Evolutionary conservation across 2,329 filamentous ascomycete species (phyloP).

Genomic region (Incumbomyces lentus): DNA sequence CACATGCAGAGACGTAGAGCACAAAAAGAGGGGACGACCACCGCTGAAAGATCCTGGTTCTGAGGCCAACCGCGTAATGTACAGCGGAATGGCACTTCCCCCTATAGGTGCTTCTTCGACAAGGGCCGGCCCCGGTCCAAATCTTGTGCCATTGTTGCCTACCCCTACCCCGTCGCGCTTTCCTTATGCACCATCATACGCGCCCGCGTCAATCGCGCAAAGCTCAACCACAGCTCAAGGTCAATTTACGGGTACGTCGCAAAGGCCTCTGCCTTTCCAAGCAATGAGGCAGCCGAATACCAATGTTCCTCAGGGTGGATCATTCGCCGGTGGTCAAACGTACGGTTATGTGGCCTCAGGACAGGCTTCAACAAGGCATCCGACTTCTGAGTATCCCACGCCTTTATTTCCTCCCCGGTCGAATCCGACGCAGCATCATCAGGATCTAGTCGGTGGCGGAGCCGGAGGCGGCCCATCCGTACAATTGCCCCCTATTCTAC

Average conservation of each 20-base stretch:
- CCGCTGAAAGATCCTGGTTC: constrained; percentile 22
- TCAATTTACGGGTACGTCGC: constrained; percentile 3
- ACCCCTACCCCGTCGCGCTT: not conserved
- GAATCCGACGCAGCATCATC: not conserved
- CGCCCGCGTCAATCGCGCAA: constrained; percentile 14
- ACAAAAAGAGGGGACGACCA: constrained; percentile 37
- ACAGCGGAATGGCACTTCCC: not conserved
- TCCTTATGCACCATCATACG: constrained; percentile 9
- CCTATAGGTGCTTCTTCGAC: constrained; percentile 1
- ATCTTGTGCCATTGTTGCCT: not conserved
- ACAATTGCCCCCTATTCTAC: constrained; percentile 21
- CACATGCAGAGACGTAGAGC: constrained; percentile 36
- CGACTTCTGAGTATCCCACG: constrained; percentile 1
- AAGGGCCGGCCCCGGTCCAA: not conserved
- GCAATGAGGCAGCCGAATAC: constrained; percentile 8
- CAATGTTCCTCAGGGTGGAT: not conserved
- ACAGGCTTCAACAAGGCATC: not conserved
- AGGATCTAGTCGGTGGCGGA: not conserved
- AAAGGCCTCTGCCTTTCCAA: constrained; percentile 3
- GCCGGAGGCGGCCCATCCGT: constrained; percentile 4
- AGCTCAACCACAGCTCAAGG: constrained; percentile 12
- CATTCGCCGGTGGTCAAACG: not conserved
- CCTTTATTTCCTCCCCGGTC: constrained; percentile 2
- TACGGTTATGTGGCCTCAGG: not conserved
- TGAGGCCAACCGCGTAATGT: constrained; percentile 1